These are phyloP conservation scores for Pisolithus tinctorius DNA, from an alignment of 768 basidiomycete genomes.

Conservation along the genomic window DNA sequence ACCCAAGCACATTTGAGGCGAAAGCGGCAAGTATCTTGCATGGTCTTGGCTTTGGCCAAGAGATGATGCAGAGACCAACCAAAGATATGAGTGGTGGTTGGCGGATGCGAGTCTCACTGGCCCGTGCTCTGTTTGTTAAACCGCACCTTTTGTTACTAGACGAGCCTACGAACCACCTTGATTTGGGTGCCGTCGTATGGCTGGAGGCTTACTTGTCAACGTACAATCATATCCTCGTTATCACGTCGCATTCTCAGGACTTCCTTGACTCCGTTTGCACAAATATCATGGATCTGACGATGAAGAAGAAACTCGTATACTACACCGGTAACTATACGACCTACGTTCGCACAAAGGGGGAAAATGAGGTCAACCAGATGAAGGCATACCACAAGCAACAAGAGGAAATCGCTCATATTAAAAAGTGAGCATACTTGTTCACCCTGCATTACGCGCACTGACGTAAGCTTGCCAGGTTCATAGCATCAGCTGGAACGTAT, in stretches of 20 bases:
- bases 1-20: conserved; percentile 90
- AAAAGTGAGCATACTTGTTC: conserved; percentile 57
- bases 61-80: conserved; percentile 95
- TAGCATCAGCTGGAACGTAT: conserved; percentile 98
- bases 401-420: conserved; percentile 97
- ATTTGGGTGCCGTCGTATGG: conserved; percentile 98
- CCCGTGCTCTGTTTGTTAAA: conserved; percentile 73
- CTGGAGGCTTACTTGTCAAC: conserved; percentile 81
- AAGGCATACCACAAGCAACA: conserved; percentile 99
- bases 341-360: conserved; percentile 79
- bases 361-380: conserved; percentile 99
- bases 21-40: conserved; percentile 97
- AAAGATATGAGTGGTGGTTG: conserved; percentile 77
- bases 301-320: conserved; percentile 76
- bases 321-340: conserved; percentile 90
- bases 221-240: conserved; percentile 71
- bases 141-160: conserved; percentile 85
- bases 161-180: conserved; percentile 89
- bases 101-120: conserved; percentile 98
- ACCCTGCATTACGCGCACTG: neutral
- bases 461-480: conserved; percentile 54
- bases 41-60: conserved; percentile 85
- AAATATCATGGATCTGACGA: conserved; percentile 94
- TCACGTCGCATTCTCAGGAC: conserved; percentile 98
- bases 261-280: conserved; percentile 99